Percentiles rank a stretch among this genome's conserved stretches.
Conservation (phyloP, 2,329 filamentous ascomycete species). For the Hansfordia pulvinata region DNA sequence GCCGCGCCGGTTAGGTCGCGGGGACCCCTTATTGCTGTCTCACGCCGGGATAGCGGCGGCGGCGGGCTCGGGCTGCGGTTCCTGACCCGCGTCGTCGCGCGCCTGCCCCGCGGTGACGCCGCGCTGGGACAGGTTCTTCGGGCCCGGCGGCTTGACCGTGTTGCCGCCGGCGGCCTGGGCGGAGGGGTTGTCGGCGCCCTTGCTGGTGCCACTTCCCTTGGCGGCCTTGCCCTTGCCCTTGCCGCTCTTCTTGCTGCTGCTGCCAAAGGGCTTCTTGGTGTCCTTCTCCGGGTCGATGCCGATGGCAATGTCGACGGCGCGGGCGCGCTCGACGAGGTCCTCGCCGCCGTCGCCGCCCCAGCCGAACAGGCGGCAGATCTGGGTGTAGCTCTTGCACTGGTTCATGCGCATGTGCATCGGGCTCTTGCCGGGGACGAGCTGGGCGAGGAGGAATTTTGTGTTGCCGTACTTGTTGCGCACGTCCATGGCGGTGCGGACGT, state of each 20-base stretch:
- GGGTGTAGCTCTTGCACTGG: constrained; percentile 55
- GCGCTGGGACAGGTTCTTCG: constrained; percentile 17
- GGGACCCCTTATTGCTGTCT: too few relatives aligned
- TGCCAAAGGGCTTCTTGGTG: constrained; percentile 19
- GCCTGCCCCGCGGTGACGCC: constrained; percentile 8
- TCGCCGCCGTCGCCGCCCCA: too few relatives aligned
- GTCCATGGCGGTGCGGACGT: constrained; percentile 58
- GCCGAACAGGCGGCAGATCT: constrained; percentile 51
- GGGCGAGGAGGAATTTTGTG: constrained; percentile 79
- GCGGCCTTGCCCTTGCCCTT: constrained; percentile 12
- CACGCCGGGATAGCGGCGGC: too few relatives aligned
- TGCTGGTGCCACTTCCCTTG: constrained; percentile 6
- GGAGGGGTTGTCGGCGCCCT: constrained; percentile 19
- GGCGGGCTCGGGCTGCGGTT: too few relatives aligned
- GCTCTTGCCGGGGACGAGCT: constrained; percentile 74
- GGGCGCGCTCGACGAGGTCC: constrained; percentile 49
- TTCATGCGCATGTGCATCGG: constrained; percentile 48
- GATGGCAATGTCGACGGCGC: constrained; percentile 48
- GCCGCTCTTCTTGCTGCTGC: constrained; percentile 16
- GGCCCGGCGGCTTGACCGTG: constrained; percentile 18
- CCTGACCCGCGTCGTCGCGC: too few relatives aligned
- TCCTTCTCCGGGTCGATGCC: constrained; percentile 41
- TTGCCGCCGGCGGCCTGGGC: constrained; percentile 35
- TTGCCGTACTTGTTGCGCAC: constrained; percentile 83
- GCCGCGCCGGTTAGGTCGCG: too few relatives aligned